Conservation (phyloP, 352 stramenopile genomes). For the Globisporangium mamillatum region DNA sequence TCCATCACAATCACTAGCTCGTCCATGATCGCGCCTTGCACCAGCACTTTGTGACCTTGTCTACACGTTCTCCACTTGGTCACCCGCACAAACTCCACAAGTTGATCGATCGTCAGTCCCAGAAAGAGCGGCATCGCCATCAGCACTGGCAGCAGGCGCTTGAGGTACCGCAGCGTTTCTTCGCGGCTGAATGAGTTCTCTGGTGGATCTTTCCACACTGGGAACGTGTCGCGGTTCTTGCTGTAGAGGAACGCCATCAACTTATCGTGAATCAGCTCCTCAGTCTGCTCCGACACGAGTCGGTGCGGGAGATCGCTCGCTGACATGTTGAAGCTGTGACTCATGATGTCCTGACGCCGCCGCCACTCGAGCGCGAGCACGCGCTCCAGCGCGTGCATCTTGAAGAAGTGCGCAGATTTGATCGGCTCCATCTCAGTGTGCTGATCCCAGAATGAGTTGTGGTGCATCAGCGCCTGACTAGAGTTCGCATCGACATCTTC, state of each 20-base stretch:
- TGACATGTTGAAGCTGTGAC: slow-evolving; percentile 1
- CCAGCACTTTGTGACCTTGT: slow-evolving; percentile 23
- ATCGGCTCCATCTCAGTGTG: slow-evolving; percentile 24
- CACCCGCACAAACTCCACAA: slow-evolving; percentile 44
- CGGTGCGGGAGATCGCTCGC: not conserved
- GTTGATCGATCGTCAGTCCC: slow-evolving; percentile 43
- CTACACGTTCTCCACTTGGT: slow-evolving; percentile 33
- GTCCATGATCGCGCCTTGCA: slow-evolving; percentile 30
- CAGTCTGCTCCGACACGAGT: slow-evolving; percentile 6
- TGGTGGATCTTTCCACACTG: slow-evolving; percentile 49
- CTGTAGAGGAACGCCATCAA: slow-evolving; percentile 55
- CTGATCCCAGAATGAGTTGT: slow-evolving; percentile 13
- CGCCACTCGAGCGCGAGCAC: slow-evolving; percentile 29
- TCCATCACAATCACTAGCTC: slow-evolving; percentile 44
- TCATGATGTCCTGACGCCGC: not conserved
- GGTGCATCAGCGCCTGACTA: not conserved
- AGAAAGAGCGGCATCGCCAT: slow-evolving; percentile 29
- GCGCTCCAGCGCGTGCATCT: slow-evolving; percentile 55
- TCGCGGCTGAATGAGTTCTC: slow-evolving; percentile 36
- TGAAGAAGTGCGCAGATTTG: slow-evolving; percentile 50
- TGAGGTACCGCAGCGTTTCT: slow-evolving; percentile 48
- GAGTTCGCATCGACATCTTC: not conserved
- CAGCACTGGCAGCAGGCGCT: slow-evolving; percentile 29
- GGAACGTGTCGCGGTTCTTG: slow-evolving; percentile 52
- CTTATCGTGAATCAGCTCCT: slow-evolving; percentile 46